Base-by-base conservation (phyloP, 495 filamentous ascomycete species). In the Xylaria nigripes region DNA sequence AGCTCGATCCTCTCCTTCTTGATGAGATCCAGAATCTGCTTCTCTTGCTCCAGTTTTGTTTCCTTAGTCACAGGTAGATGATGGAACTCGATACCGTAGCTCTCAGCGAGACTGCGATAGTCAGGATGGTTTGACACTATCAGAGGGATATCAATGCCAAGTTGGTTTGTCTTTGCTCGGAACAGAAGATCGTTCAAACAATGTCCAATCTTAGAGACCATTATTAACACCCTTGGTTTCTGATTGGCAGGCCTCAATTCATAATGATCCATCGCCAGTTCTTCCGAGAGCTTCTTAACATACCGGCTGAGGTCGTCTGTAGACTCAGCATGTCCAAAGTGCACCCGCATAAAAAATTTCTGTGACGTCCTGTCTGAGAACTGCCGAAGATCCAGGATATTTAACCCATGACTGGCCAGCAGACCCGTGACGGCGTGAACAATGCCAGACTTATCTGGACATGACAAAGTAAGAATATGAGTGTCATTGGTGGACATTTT, bases 161-260 rank as follows among this genome's bases (percentile, higher is more conserved):
- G 73, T 64, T 82, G 78, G 53, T 75, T 73, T 41, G 78, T 84
- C 64, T 75, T 72, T 54, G 81, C 76, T 42, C 86, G 80, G 80
- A 85, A 89, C 13, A 89, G 77, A n/a, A 89, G 71, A 64, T 89
- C 86, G 67, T 89, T 87, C 49, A 89, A 73, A 66, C 86, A 89
- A 71, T 88, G 85, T 40, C 86, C 86, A 61, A 86, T 87, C 72
- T 89, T 89, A 51, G 82, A 86, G 56, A 88, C 85, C 84, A 89
- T 87, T 75, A 89, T 86, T 63, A 89, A 74, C 53, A 87, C 81
- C 50, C 80, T 76, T 22, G 81, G 79, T 68, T 86, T 87, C 61
- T 80, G 71, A 43, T 76, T 68, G 21, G 78, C 75, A 27, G 80
- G 75, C 55, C 79, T 71, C 62, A 89, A 76, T 53, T 81, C 72